These are phyloP conservation scores for Biancaea sappan DNA, from an alignment of 306 rosid species.

Conservation along the genomic window DNA sequence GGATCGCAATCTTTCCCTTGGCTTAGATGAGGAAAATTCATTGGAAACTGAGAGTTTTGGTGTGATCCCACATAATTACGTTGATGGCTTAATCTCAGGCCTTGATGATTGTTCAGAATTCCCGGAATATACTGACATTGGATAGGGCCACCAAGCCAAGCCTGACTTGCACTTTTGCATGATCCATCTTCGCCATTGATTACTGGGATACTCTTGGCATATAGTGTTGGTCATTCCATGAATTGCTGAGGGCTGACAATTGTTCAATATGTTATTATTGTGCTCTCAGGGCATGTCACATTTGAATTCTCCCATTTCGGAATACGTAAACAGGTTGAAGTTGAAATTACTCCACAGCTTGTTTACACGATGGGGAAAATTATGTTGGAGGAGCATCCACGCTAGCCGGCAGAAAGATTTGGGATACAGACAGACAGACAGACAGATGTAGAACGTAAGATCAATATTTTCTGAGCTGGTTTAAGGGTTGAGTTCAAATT, in stretches of 20 bases:
- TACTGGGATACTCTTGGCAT: conserved; percentile 30
- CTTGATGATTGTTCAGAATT: conserved; percentile 62
- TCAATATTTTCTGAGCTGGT: conserved; percentile 42
- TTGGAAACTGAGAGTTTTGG: conserved; percentile 49
- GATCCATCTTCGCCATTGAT: conserved; percentile 19
- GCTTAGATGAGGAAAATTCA: conserved; percentile 34
- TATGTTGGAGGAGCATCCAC: conserved; percentile 30
- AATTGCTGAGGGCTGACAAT: conserved; percentile 27
- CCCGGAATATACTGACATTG: conserved; percentile 62
- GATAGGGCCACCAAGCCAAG: conserved; percentile 41
- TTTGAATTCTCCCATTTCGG: conserved; percentile 22
- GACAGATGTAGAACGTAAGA: conserved; percentile 28
- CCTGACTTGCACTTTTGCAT: conserved; percentile 38
- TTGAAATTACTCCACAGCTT: conserved; percentile 26
- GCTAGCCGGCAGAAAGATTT: conserved; percentile 33
- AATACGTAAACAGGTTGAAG: conserved; percentile 20
- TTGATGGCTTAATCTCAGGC: conserved; percentile 55
- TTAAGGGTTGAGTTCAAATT: conserved; percentile 46
- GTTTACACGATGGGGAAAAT: conserved; percentile 7
- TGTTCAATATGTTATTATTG: conserved; percentile 7
- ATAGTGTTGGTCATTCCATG: conserved; percentile 33
- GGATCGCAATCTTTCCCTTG: conserved; percentile 35
- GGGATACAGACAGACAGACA: conserved; percentile 1
- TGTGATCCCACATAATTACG: conserved; percentile 50
- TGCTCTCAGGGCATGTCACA: conserved; percentile 31